Evolutionary conservation across 257 asterid genomes (phyloP).

Genomic region (Plectranthus barbatus): DNA sequence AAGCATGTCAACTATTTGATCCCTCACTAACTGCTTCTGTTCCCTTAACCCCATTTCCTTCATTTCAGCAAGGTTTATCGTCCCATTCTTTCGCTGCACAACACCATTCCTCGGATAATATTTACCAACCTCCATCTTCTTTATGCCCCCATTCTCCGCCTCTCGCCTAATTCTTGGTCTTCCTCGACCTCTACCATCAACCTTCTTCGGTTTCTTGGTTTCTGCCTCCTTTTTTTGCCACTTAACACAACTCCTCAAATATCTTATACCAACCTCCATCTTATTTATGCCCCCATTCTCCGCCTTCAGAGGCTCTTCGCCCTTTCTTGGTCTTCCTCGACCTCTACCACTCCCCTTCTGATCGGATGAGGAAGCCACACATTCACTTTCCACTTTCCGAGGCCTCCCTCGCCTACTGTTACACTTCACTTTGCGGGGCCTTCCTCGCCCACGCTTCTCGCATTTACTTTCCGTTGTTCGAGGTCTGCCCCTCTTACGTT

Average conservation of each 20-base stretch:
- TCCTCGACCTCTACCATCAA: slow-evolving; percentile 14
- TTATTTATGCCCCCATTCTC: slow-evolving; percentile 8
- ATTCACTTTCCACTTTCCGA: no score
- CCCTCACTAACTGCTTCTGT: slow-evolving; percentile 63
- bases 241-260: slow-evolving; percentile 7
- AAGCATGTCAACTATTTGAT: slow-evolving; percentile 54
- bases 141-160: slow-evolving; percentile 16
- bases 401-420: no score
- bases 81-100: background rate
- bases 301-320: slow-evolving; percentile 28
- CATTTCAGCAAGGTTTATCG: slow-evolving; percentile 6
- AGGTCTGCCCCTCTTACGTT: slow-evolving; percentile 37
- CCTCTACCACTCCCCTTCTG: slow-evolving; percentile 14
- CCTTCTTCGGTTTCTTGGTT: no score
- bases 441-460: no score
- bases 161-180: slow-evolving; percentile 22
- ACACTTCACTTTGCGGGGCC: no score
- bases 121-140: slow-evolving; percentile 7
- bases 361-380: no score
- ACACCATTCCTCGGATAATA: slow-evolving; percentile 11
- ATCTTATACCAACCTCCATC: slow-evolving; percentile 1
- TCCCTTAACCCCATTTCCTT: slow-evolving; percentile 45
- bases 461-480: no score
- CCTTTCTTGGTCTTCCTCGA: slow-evolving; percentile 18
- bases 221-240: background rate